Percentiles rank a stretch among this genome's conserved stretches.
phyloP scores from a whole-genome alignment of 345 rosid genomes.

The Lumnitzera racemosa region DNA sequence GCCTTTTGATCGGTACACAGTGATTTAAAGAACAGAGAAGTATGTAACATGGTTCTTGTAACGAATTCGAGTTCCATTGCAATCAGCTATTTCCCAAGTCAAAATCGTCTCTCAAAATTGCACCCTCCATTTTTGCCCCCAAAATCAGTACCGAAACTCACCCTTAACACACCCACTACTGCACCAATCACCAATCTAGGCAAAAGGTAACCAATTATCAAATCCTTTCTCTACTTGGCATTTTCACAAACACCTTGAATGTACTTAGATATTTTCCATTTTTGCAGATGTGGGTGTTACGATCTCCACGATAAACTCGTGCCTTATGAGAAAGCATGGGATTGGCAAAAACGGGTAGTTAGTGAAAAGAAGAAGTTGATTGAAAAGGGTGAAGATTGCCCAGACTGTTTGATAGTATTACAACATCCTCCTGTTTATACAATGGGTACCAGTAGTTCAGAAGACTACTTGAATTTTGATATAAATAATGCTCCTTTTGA shows the following conservation, averaged over 20 bases:
- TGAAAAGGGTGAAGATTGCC: conserved; percentile 46
- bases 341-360: conserved; percentile 60
- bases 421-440: conserved; percentile 77
- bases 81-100: too few relatives aligned
- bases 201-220: too few relatives aligned
- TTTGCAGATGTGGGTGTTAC: conserved; percentile 50
- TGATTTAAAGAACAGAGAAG: too few relatives aligned
- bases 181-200: too few relatives aligned
- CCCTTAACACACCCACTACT: too few relatives aligned
- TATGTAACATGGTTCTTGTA: too few relatives aligned
- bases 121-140: too few relatives aligned
- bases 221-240: conserved; percentile 14
- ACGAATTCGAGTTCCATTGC: too few relatives aligned
- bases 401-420: conserved; percentile 55
- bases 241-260: conserved; percentile 25
- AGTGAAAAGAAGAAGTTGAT: conserved; percentile 47
- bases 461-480: conserved; percentile 52
- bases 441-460: conserved; percentile 59
- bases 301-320: conserved; percentile 55
- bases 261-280: conserved; percentile 6
- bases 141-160: too few relatives aligned
- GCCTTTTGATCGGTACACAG: too few relatives aligned
- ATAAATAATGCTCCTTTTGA: conserved; percentile 55
- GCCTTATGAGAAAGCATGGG: conserved; percentile 68
- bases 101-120: too few relatives aligned